Evolutionary conservation across 306 rosid genomes (phyloP), one percentile per base, ranked within the genome.

Genomic region (Canavalia gladiata): DNA sequence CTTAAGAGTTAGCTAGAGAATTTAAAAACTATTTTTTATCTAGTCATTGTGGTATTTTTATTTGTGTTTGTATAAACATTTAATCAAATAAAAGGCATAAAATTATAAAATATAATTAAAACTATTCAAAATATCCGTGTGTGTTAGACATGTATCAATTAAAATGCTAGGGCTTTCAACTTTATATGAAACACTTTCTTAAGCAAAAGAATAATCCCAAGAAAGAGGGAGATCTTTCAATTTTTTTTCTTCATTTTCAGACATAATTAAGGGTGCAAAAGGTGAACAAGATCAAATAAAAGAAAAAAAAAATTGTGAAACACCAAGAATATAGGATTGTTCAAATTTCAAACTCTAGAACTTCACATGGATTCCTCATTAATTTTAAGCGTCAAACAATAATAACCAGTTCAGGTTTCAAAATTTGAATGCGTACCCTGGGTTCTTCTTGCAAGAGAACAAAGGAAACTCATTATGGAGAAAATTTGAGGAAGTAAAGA

Each of bases 321-420:
- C 28, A 29, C 84, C 68, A 81, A 80, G 42, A 50, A 60, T 34
- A 47, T 37, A 84, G 8, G 43, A 55, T 63, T 34, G 58, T 58
- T 1, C 72, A 62, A 69, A 18, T 18, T 18, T 18, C 25, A 18
- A 18, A 76, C 41, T 7, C 6, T 51, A 28, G 58, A 46, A 54
- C 57, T 72, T 83, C 6, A 55, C 3, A 7, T 18, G 25, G 80
- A 71, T 41, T 78, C 47, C 30, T 43, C 6, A 1, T 7, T 29
- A 28, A 70, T 35, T 58, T 55, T 12, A 7, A 71, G 51, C 10
- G 6, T 13, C 6, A 42, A 25, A 31, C 25, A 18, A 18, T 18
- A 18, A 18, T 18, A 68, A 8, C n/a, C 51, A 46, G 28, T 10
- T 46, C n/a, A 50, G 47, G 49, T 33, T 28, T 8, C 25, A 30